Percentiles rank a stretch among this genome's conserved stretches.
Conservation (phyloP, 2,329 filamentous ascomycete genomes). For the Salinomyces thailandicus region DNA sequence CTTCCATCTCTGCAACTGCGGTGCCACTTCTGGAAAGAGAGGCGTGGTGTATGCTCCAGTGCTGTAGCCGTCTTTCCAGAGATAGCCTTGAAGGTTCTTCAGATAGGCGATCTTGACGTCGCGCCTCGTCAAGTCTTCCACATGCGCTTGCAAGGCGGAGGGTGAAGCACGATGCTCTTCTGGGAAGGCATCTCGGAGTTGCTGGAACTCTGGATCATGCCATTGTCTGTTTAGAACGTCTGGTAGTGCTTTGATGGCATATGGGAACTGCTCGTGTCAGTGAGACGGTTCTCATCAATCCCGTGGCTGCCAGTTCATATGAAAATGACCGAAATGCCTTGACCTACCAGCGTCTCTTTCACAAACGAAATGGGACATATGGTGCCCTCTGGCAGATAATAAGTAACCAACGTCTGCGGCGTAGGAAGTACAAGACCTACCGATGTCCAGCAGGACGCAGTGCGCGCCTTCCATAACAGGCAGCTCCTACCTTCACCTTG, state of each 20-base stretch:
- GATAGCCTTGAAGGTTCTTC: slow-evolving; percentile 68
- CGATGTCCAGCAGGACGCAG: slow-evolving; percentile 29
- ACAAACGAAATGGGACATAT: slow-evolving; percentile 78
- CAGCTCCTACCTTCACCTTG: no score
- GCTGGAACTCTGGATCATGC: slow-evolving; percentile 52
- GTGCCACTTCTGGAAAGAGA: slow-evolving; percentile 64
- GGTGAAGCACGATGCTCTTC: slow-evolving; percentile 50
- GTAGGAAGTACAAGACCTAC: no score
- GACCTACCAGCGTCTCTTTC: slow-evolving; percentile 67
- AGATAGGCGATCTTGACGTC: slow-evolving; percentile 69
- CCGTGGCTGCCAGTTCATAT: neutral
- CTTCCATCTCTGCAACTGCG: slow-evolving; percentile 42
- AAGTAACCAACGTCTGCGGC: no score
- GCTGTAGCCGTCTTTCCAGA: slow-evolving; percentile 66
- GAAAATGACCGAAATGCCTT: neutral
- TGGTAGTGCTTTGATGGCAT: slow-evolving; percentile 58
- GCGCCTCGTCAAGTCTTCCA: slow-evolving; percentile 56
- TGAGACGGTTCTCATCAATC: neutral
- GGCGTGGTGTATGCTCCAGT: slow-evolving; percentile 60
- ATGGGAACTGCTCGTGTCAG: slow-evolving; percentile 51
- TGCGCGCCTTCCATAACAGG: slow-evolving; percentile 23
- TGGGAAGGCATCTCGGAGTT: slow-evolving; percentile 63
- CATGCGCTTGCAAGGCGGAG: slow-evolving; percentile 53
- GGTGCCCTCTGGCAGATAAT: slow-evolving; percentile 64
- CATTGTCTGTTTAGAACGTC: slow-evolving; percentile 55